Base-by-base conservation (phyloP, 2,329 filamentous ascomycete genomes). In the Pseudogymnoascus sp. region DNA sequence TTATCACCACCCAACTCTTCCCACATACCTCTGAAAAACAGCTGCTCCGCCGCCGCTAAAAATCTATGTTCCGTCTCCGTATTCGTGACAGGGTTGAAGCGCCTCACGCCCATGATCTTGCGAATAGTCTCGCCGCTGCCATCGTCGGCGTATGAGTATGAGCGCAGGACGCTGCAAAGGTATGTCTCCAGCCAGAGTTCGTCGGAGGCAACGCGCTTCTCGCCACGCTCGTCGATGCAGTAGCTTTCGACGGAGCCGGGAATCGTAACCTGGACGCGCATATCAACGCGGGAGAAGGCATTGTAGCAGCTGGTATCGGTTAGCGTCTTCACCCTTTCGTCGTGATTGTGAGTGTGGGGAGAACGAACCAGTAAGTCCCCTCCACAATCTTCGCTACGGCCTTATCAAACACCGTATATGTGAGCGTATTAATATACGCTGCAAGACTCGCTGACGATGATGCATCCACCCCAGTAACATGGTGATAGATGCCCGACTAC, bases 21-120 rank as follows among this genome's bases (percentile, higher is more conserved):
- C 11, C 31, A 67, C 75, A 63, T 76, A 91, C 92, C 93, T 77
- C 90, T 86, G 79, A 98, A 98, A 78, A 99, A 99, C 34, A 99
- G 82, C 71, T 90, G 89, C 77, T 99, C 95, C 10, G 95, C 95
- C 19, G 95, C 92, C 72, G 96, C 90, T 45, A 99, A 81, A 75
- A 99, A 99, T 68, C 91, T 91, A 74, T 99, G 95, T 77, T 99
- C 95, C 66, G 92, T 92, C 76, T 99, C 95, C n/a, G 95, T 98
- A 76, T 90, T 98, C 60, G 92, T 97, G 66, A 99, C 91, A 1
- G 95, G 95, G 74, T 99, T 99, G 82, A 99, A 98, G 67, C 95
- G 86, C 70, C 95, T 85, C 61, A 98, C 92, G n/a, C 93, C 95
- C 74, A 98, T 90, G 66, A 99, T 97, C 79, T 95, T 96, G 76